Evolutionary conservation across 2,329 filamentous ascomycete species (phyloP), one percentile per base, ranked within the genome.

Genomic region (Neoarthrinium moseri): DNA sequence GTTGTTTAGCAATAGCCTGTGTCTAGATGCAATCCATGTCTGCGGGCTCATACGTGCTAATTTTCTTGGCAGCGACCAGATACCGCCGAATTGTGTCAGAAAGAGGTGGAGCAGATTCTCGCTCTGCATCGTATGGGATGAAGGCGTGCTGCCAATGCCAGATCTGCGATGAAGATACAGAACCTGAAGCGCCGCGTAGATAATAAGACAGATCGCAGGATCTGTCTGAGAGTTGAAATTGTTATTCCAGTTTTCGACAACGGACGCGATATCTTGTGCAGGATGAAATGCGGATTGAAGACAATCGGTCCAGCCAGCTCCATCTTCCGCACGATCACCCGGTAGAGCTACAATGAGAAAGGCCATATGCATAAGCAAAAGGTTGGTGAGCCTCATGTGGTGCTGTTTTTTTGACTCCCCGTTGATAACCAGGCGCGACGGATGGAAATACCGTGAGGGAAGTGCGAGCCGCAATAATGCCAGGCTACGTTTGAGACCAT

Each of bases 231-330:
- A n/a, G 12, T n/a, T 13, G 21, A 39, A 39, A 4, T 12, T n/a
- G 10, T n/a, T 39, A 23, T 39, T 22, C 65, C 65, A 68, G 26
- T 68, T 55, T 22, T 54, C 53, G 2, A 58, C 54, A 2, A 64
- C 35, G 3, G 47, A 46, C 2, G 59, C 57, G 18, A 67, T 56
- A 39, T 66, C 59, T 30, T 64, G 59, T 24, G 57, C 63, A n/a
- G 48, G 42, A 30, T 62, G n/a, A n/a, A n/a, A n/a, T n/a, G n/a
- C n/a, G n/a, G n/a, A n/a, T n/a, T n/a, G n/a, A n/a, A n/a, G n/a
- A n/a, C n/a, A n/a, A n/a, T n/a, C n/a, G n/a, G n/a, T n/a, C n/a
- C n/a, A n/a, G n/a, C 60, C 5, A 66, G 55, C n/a, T 52, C 47
- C 21, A 51, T 46, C 29, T 61, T 53, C 65, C 64, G 67, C 20